These are phyloP conservation scores for Edaphochlamys debaryana DNA, from an alignment of 139 green algal species.

Conservation along the genomic window DNA sequence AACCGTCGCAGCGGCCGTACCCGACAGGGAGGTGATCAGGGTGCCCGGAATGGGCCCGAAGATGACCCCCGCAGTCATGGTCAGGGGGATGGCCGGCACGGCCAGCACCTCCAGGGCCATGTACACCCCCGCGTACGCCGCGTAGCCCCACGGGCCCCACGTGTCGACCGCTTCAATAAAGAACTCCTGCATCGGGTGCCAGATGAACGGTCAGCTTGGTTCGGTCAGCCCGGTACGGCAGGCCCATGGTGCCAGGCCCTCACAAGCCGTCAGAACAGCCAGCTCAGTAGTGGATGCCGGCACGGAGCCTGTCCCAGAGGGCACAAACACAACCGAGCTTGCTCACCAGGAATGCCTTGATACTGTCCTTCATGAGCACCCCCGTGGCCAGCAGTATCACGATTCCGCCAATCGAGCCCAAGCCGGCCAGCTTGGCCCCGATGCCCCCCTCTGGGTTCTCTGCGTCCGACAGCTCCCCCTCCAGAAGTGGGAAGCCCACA, in stretches of 20 bases:
- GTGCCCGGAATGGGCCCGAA: slow-evolving; percentile 86
- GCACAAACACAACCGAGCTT: too few species aligned
- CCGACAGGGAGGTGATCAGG: slow-evolving; percentile 76
- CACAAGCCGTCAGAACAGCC: too few species aligned
- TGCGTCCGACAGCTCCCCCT: not conserved
- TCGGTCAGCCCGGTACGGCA: too few species aligned
- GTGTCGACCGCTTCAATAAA: slow-evolving; percentile 67
- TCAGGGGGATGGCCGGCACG: slow-evolving; percentile 86
- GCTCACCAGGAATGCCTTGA: slow-evolving; percentile 25
- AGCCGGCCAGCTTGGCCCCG: not conserved
- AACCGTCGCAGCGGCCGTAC: slow-evolving; percentile 15
- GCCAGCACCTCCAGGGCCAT: slow-evolving; percentile 65
- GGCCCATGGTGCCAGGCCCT: too few species aligned
- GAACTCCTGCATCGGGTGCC: not conserved
- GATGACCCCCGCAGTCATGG: slow-evolving; percentile 85
- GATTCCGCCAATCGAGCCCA: slow-evolving; percentile 59
- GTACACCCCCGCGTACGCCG: slow-evolving; percentile 81
- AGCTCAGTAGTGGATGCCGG: too few species aligned
- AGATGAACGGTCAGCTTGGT: not conserved
- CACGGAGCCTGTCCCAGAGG: too few species aligned
- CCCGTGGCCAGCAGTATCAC: slow-evolving; percentile 42
- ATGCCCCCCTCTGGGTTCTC: too few species aligned
- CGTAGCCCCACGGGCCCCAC: slow-evolving; percentile 74
- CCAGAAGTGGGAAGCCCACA: not conserved
- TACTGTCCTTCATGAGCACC: slow-evolving; percentile 1